phyloP scores from a whole-genome alignment of 2,329 filamentous ascomycete genomes.

The Phyllosticta paracitricarpa region DNA sequence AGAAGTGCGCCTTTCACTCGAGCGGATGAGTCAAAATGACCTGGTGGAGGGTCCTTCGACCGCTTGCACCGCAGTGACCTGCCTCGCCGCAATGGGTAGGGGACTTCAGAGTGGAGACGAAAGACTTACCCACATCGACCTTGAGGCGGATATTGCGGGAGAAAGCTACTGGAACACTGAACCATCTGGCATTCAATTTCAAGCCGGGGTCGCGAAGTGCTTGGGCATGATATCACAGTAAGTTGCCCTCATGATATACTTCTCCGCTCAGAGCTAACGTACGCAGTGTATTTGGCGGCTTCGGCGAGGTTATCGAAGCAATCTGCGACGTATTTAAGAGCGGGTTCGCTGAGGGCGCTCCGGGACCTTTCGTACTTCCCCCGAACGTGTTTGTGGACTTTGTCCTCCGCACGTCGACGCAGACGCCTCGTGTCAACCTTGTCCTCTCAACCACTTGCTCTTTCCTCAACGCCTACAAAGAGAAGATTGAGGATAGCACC shows the following conservation, averaged over 20 bases:
- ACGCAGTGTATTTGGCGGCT: conserved; percentile 41
- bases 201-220: conserved; percentile 42
- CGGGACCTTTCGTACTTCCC: conserved; percentile 69
- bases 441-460: conserved; percentile 63
- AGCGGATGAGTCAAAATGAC: conserved; percentile 11
- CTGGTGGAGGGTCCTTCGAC: conserved; percentile 32
- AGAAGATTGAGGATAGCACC: conserved; percentile 32
- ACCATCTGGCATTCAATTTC: conserved; percentile 35
- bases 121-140: conserved; percentile 44
- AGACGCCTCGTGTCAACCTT: conserved; percentile 57
- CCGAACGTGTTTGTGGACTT: conserved; percentile 56
- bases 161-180: conserved; percentile 41
- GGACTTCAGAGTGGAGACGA: conserved; percentile 56
- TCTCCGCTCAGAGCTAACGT: background rate
- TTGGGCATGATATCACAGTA: conserved; percentile 38
- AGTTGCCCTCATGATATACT: background rate
- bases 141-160: conserved; percentile 43
- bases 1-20: conserved; percentile 16
- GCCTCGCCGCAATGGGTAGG: conserved; percentile 59
- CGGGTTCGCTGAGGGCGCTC: conserved; percentile 64
- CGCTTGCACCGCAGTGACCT: conserved; percentile 50
- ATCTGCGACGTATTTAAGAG: conserved; percentile 62
- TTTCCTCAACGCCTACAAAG: conserved; percentile 39
- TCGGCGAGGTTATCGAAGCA: conserved; percentile 60
- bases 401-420: conserved; percentile 47